A percentile compares a stretch with the other conserved stretches of the same genome.
phyloP scores from a whole-genome alignment of 129 eudicot genomes.

The Helianthus tuberosus region DNA sequence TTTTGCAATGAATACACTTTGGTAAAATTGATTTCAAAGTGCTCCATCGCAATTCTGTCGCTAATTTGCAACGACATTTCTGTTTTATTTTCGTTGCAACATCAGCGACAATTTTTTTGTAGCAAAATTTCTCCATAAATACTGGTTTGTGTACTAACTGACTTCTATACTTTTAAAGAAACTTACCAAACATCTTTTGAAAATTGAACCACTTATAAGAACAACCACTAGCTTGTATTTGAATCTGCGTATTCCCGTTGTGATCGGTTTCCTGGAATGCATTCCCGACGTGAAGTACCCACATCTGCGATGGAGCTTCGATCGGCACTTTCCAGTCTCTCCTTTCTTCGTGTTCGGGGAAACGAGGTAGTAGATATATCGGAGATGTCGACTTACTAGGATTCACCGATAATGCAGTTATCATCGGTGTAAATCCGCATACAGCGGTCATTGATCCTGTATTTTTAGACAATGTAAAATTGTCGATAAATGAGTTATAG shows the following conservation, averaged over 20 bases:
- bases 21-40: background rate
- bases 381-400: conserved; percentile 92
- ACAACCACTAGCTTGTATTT: conserved; percentile 81
- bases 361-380: conserved; percentile 84
- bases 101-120: background rate
- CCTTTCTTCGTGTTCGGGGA: conserved; percentile 12
- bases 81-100: too few relatives aligned
- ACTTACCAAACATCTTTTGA: conserved; percentile 92
- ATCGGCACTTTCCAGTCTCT: conserved; percentile 81
- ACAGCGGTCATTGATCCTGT: conserved; percentile 91
- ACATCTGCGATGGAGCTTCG: conserved; percentile 87
- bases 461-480: background rate
- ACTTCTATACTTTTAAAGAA: background rate
- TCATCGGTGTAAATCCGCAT: conserved; percentile 90
- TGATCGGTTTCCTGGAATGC: conserved; percentile 61
- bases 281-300: conserved; percentile 91
- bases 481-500: too few relatives aligned
- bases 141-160: background rate
- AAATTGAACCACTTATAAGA: conserved; percentile 93
- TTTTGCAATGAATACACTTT: background rate
- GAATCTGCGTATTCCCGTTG: conserved; percentile 56
- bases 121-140: background rate
- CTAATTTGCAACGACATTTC: background rate
- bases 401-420: conserved; percentile 73
- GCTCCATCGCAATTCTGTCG: background rate